Base-by-base conservation (phyloP, 148 eudicot genomes). In the Suaeda aralocaspica region DNA sequence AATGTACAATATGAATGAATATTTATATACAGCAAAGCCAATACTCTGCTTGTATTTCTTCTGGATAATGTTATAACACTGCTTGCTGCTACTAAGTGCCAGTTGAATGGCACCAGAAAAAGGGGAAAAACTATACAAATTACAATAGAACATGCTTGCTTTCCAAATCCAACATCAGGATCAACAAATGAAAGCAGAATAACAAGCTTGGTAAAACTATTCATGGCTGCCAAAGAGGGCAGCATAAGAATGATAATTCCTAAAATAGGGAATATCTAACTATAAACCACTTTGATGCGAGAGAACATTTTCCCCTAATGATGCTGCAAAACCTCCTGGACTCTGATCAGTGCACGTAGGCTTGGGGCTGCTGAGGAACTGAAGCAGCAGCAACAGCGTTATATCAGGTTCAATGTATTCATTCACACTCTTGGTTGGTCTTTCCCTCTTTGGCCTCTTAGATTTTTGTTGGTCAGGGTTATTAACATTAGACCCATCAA, bases 341-440 rank as follows among this genome's bases (percentile, higher is more conserved):
- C 78, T 39, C 74, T 62, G 45, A 64, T 64, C 51, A 42, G 44
- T 21, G 77, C 36, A 19, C 77, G 31, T 70, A 69, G 53, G 68
- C 41, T 52, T 66, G 82, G 19, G 74, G 26, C 49, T 72, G 74
- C 56, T 55, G 79, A 53, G 71, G 71, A 56, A 36, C 77, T 3
- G 39, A 60, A 67, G 24, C 48, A 12, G 58, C 49, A 19, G 70
- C 50, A 18, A 78, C 87, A 48, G 88, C n/a, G n/a, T 83, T 79
- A 76, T 81, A 59, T 89, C 93, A 19, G 96, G 92, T 76, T 90
- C 96, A 24, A 93, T 79, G 57, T 75, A 77, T 73, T 90, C 96
- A 51, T 93, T 90, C 31, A 93, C 92, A 63, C 96, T 93, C 87
- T 90, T 93, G 16, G 98, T 93, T 9, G 88, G 90, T 67, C 98